Base-by-base conservation (phyloP, 495 filamentous ascomycete genomes). In the Hypomontagnella submonticulosa region DNA sequence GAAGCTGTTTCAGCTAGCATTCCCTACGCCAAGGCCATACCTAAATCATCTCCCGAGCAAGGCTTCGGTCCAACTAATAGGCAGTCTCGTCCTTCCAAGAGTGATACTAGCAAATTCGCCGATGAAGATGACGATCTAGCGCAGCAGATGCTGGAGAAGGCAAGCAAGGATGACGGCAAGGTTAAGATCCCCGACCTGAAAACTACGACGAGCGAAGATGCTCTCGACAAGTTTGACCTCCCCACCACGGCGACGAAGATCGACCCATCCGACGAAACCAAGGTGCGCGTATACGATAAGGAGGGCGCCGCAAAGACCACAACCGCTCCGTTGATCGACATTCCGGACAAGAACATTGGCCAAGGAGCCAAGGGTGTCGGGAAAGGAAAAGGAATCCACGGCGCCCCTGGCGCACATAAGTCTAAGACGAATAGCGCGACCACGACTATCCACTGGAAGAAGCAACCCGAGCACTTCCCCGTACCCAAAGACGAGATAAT, bases 391-490 rank as follows among this genome's bases (percentile, higher is more conserved):
- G 66, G 66, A 7, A 42, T 53, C 11, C 65, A 68, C 16, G 65
- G 60, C 16, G 50, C 34, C 27, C 66, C 66, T 12, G 60, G 59
- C 19, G 33, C 27, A 37, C 47, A 57, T 40, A 69, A 61, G 18
- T 18, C 49, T 27, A 57, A 63, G 30, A 19, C 59, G 18, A 16
- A 71, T 20, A 34, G 71, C 15, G 61, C 72, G 18, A 74, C 71
- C n/a, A 61, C 55, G 18, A 68, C 61, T 4, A 76, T 84, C 19
- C 89, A 91, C 69, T 97, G 92, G 92, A 71, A 78, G 63, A 90
- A 88, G 68, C 79, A 83, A 38, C 80, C 82, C 5, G 90, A 96
- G 69, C 83, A 88, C 70, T 96, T 88, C 76, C 92, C 93, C 1
- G 75, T 97, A 5, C 81, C 88, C 13, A 72, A 81, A 9, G 84